phyloP scores from a whole-genome alignment of 2,329 filamentous ascomycete species.

The Tolypocladium tropicale region DNA sequence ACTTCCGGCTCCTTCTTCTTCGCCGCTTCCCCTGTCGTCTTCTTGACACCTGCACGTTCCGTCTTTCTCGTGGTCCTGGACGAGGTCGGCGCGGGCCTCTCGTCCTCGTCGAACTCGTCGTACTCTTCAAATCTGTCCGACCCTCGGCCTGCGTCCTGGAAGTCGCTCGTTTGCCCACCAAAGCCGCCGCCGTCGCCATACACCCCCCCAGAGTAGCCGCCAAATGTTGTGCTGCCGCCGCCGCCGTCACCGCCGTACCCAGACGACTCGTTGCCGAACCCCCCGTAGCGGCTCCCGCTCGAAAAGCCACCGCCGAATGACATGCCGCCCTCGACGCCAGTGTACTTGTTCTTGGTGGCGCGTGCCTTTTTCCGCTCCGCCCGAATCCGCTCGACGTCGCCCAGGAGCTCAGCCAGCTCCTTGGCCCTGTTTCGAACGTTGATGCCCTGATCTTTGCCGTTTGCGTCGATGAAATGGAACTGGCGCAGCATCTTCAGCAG shows the following conservation, averaged over 20 bases:
- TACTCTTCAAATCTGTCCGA: conserved; percentile 89
- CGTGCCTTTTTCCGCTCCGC: conserved; percentile 82
- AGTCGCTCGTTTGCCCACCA: conserved; percentile 66
- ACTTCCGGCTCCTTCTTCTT: conserved; percentile 84
- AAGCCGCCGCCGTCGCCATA: conserved; percentile 96
- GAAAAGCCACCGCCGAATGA: conserved; percentile 48
- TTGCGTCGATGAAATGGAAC: conserved; percentile 92
- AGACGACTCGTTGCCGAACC: conserved; percentile 81
- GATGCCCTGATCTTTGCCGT: conserved; percentile 96
- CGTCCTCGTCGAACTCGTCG: conserved; percentile 83
- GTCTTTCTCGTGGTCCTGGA: conserved; percentile 29
- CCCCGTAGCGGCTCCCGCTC: conserved; percentile 59
- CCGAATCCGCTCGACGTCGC: conserved; percentile 83
- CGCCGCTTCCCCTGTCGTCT: conserved; percentile 47
- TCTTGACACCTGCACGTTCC: conserved; percentile 23
- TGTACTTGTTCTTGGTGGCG: conserved; percentile 86
- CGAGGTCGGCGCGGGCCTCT: conserved; percentile 33
- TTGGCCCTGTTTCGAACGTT: conserved; percentile 96
- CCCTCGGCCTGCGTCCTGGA: conserved; percentile 50
- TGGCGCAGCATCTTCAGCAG: conserved; percentile 97
- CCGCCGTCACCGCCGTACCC: conserved; percentile 50
- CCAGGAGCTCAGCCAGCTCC: conserved; percentile 85
- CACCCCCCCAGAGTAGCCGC: conserved; percentile 59
- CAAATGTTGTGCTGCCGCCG: conserved; percentile 28
- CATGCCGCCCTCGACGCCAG: conserved; percentile 78